These are phyloP conservation scores for Monosporascus sp. DNA, from an alignment of 2,329 filamentous ascomycete species.

Conservation along the genomic window DNA sequence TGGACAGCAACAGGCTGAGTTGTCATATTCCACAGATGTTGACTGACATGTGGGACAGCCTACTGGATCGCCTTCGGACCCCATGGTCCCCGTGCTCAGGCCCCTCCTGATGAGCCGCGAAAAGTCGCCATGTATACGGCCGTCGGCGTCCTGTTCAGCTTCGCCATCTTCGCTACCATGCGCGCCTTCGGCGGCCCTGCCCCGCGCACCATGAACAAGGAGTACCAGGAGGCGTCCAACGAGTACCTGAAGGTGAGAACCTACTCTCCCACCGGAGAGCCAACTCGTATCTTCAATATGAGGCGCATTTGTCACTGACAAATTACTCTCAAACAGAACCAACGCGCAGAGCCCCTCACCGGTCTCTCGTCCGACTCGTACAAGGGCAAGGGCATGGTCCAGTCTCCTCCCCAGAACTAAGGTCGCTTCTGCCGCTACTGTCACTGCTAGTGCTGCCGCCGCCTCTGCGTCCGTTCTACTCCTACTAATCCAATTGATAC, in stretches of 20 bases:
- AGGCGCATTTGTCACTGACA: neutral
- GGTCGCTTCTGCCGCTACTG: conserved; percentile 5
- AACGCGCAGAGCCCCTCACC: conserved; percentile 82
- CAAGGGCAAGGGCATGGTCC: conserved; percentile 70
- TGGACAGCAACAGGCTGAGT: too few relatives aligned
- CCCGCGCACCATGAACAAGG: conserved; percentile 88
- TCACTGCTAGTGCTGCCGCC: neutral
- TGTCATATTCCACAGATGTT: too few relatives aligned
- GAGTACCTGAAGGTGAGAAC: conserved; percentile 81
- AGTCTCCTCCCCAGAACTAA: conserved; percentile 54
- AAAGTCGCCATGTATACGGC: conserved; percentile 71
- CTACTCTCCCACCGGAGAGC: neutral
- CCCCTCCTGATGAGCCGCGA: conserved; percentile 78
- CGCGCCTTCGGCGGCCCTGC: conserved; percentile 66
- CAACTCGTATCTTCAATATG: neutral
- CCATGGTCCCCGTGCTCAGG: conserved; percentile 81
- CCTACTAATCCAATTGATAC: conserved; percentile 7
- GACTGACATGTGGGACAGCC: conserved; percentile 53
- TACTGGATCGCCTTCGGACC: conserved; percentile 99
- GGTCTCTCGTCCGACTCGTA: conserved; percentile 78
- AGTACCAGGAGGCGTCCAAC: conserved; percentile 94
- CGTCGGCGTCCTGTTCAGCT: conserved; percentile 60
- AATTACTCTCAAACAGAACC: conserved; percentile 47
- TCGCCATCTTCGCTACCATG: conserved; percentile 66
- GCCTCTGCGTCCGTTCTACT: neutral